These are phyloP conservation scores for Spathaspora hagerdaliae DNA, from an alignment of 805 yeast species.

Conservation along the genomic window DNA sequence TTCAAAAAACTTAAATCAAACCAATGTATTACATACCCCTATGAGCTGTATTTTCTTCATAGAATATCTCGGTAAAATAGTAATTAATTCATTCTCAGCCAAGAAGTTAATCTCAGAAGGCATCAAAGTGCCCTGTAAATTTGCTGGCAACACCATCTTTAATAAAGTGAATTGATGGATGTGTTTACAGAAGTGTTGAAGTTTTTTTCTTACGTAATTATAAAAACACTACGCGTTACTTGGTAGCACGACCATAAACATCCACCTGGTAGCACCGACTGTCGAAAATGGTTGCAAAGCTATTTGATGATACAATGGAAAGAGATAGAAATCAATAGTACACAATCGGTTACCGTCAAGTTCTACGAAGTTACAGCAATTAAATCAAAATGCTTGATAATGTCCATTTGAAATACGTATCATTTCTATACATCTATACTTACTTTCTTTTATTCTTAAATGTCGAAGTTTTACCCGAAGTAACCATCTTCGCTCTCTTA, in stretches of 20 bases:
- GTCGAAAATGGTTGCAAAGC: too few relatives aligned
- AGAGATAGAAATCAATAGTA: too few relatives aligned
- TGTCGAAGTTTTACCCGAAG: slow-evolving; percentile 35
- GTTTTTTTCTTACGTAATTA: neutral
- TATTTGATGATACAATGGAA: too few relatives aligned
- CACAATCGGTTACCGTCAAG: too few relatives aligned
- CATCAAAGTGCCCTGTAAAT: slow-evolving; percentile 52
- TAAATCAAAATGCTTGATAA: too few relatives aligned
- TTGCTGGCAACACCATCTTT: slow-evolving; percentile 60
- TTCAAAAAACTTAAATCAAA: neutral
- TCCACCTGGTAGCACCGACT: neutral
- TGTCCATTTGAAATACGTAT: too few relatives aligned
- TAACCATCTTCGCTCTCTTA: slow-evolving; percentile 38
- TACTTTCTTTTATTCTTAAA: slow-evolving; percentile 14
- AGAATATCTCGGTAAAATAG: slow-evolving; percentile 74
- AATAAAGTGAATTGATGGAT: too few relatives aligned
- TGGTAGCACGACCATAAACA: neutral
- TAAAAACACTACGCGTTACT: too few relatives aligned
- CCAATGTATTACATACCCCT: slow-evolving; percentile 44
- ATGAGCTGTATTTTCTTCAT: slow-evolving; percentile 63
- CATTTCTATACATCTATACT: neutral
- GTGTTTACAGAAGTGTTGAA: neutral
- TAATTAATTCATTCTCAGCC: slow-evolving; percentile 74
- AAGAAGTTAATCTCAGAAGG: slow-evolving; percentile 80
- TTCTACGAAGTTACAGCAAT: too few relatives aligned